These are phyloP conservation scores for Stachybotrys elegans DNA, from an alignment of 2,329 filamentous ascomycete genomes.

Conservation along the genomic window DNA sequence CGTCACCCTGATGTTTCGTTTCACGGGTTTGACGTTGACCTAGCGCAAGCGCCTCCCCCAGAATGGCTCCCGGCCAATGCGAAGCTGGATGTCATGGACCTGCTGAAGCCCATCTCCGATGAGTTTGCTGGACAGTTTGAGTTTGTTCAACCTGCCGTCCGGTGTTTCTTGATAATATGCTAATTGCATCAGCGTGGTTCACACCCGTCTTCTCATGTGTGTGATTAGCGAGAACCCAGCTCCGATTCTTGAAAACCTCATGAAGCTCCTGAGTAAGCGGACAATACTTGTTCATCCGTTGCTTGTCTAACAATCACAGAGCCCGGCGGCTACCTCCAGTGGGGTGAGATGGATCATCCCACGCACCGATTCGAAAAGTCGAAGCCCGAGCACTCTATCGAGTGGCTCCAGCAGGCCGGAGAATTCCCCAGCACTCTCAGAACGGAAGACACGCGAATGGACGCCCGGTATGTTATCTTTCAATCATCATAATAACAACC, in stretches of 20 bases:
- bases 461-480: background rate
- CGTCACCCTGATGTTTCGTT: background rate
- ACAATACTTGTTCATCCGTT: background rate
- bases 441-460: background rate
- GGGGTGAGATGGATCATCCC: background rate
- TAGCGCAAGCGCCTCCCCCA: background rate
- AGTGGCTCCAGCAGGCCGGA: background rate
- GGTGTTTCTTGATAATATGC: no score
- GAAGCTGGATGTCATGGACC: background rate
- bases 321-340: background rate
- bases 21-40: background rate
- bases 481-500: no score
- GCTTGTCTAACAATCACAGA: background rate
- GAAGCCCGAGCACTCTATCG: background rate
- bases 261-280: background rate
- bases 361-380: background rate
- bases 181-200: background rate
- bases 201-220: conserved; percentile 1
- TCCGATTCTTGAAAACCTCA: background rate
- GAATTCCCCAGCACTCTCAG: background rate
- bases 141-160: background rate
- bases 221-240: background rate
- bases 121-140: background rate
- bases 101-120: background rate
- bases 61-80: background rate